These are phyloP conservation scores for Gossypium lobatum DNA, from an alignment of 441 rosid species.

Conservation along the genomic window DNA sequence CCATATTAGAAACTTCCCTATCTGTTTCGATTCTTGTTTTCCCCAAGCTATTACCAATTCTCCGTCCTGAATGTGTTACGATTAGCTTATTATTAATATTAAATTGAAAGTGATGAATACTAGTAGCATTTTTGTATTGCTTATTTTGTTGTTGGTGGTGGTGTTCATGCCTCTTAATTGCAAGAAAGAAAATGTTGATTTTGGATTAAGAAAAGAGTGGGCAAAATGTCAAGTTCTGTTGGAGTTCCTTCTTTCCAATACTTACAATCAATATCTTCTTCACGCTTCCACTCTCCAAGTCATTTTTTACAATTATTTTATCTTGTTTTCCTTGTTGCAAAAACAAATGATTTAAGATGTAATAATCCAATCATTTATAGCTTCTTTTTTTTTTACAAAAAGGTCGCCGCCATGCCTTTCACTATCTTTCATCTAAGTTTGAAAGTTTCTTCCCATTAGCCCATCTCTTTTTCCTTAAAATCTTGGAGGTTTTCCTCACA, in stretches of 20 bases:
- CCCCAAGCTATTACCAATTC: neutral
- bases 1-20: slow-evolving; percentile 34
- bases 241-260: neutral
- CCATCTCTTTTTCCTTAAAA: slow-evolving; percentile 22
- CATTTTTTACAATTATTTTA: neutral
- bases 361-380: slow-evolving; percentile 19
- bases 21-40: slow-evolving; percentile 5
- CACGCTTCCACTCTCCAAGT: neutral
- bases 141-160: neutral
- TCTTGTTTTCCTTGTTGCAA: neutral
- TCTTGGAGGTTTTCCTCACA: slow-evolving; percentile 25
- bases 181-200: neutral
- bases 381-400: slow-evolving; percentile 26
- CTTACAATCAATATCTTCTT: neutral
- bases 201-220: neutral
- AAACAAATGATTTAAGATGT: slow-evolving; percentile 18
- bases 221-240: neutral
- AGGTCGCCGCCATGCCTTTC: slow-evolving; percentile 32
- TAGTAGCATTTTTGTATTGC: neutral
- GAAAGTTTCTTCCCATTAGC: slow-evolving; percentile 12
- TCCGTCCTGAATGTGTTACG: neutral
- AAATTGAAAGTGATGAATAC: neutral
- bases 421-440: slow-evolving; percentile 21
- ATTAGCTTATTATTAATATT: neutral
- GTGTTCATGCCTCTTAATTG: neutral